Base-by-base conservation (phyloP, 306 rosid genomes). In the Ormosia emarginata region DNA sequence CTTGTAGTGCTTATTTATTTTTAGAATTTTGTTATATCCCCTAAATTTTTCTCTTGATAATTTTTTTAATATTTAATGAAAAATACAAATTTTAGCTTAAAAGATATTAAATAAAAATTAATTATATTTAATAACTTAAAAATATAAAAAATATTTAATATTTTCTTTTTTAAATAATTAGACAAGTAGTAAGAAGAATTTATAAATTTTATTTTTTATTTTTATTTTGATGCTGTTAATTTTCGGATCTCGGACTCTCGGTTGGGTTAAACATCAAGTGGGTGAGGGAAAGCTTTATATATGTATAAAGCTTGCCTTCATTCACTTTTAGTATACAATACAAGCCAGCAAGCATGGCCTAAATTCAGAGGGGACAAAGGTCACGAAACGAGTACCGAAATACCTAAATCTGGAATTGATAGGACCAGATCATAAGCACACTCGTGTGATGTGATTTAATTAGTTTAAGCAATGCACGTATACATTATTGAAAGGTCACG, bases 361-460 rank as follows among this genome's bases (percentile, higher is more conserved):
- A 18, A 39, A 77, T 47, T 57, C 0, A 76, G 33, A 75, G 58
- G 81, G 77, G 78, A 82, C 85, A 82, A 68, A 46, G 30, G 77
- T 14, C 12, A 58, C 2, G 4, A 70, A 81, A 30, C 5, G 53
- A 49, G 34, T 66, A 58, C 81, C 79, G 64, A 40, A 40, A 72
- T 53, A 67, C 81, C 77, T 67, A 67, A 47, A 87, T 32, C 17
- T 73, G 64, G 59, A 70, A 77, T 49, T 41, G 87, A 87, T 71
- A 55, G 80, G 81, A 57, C 43, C 44, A 14, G n/a, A 49, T 76
- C 14, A 46, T 33, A 43, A 59, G 41, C 62, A 68, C 88, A 62
- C 86, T 65, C 84, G 84, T 84, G 86, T 79, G 85, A 85, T 46
- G 65, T 81, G 67, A 81, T 77, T 65, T 81, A 44, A 57, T 55